Percentiles rank a stretch among this genome's conserved stretches.
Evolutionary conservation across 352 stramenopile species (phyloP).

Genomic region (Phytophthora boehmeriae): DNA sequence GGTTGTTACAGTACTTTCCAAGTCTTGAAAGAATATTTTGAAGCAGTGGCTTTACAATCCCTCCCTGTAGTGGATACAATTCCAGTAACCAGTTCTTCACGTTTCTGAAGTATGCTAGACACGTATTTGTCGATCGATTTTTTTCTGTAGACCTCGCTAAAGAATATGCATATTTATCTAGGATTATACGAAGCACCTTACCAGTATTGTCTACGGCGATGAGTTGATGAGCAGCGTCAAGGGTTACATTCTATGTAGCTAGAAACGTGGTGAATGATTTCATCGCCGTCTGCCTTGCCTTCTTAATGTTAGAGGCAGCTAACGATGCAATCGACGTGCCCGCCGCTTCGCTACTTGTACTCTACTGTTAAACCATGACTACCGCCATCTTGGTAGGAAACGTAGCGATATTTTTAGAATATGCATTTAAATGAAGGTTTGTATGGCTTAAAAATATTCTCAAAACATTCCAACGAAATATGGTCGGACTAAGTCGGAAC

Average conservation of each 20-base stretch:
- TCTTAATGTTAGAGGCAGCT: no score
- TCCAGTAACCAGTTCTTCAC: constrained; percentile 13
- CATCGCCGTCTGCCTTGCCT: no score
- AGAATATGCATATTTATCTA: no score
- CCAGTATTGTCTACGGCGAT: neutral
- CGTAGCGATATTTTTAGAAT: constrained; percentile 12
- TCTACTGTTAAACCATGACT: neutral
- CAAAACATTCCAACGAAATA: constrained; percentile 6
- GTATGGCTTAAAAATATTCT: constrained; percentile 4
- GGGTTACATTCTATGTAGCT: neutral
- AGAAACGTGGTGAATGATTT: constrained; percentile 1
- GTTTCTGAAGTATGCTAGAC: constrained; percentile 12
- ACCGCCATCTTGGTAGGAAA: constrained; percentile 9
- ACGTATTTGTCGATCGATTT: constrained; percentile 5
- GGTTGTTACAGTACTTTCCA: constrained; percentile 16
- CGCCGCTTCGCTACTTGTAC: neutral
- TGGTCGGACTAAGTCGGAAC: constrained; percentile 5
- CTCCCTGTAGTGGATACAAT: constrained; percentile 5
- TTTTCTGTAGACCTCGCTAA: constrained; percentile 6
- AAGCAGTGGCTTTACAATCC: constrained; percentile 10
- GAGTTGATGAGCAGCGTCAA: neutral
- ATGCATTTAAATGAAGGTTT: constrained; percentile 5
- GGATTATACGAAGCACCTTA: constrained; percentile 1
- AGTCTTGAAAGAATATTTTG: constrained; percentile 16
- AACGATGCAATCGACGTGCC: constrained; percentile 4